These are phyloP conservation scores for Chalara sp. DNA, from an alignment of 2,329 filamentous ascomycete species.

Conservation along the genomic window DNA sequence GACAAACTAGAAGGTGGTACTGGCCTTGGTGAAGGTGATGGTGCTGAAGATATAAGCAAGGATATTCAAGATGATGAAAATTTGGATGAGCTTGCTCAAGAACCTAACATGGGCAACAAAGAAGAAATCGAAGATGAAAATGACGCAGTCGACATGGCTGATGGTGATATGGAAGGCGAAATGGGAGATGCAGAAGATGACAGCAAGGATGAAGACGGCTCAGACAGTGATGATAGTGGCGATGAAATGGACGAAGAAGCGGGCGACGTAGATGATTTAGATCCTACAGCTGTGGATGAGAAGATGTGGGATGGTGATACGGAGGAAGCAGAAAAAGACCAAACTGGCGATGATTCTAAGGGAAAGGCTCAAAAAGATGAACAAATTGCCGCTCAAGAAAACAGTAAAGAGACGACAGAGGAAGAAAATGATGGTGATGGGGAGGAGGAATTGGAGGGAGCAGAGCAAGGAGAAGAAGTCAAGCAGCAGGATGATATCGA, in stretches of 20 bases:
- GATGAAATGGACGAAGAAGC: conserved; percentile 85
- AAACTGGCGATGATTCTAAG: conserved; percentile 66
- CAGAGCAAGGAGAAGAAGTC: conserved; percentile 51
- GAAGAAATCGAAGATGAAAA: conserved; percentile 71
- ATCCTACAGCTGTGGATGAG: conserved; percentile 86
- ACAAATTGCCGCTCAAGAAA: conserved; percentile 38
- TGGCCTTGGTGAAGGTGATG: conserved; percentile 89
- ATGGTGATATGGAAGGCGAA: conserved; percentile 86
- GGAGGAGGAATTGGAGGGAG: conserved; percentile 53
- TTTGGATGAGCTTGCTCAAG: conserved; percentile 81
- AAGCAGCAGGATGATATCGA: conserved; percentile 49
- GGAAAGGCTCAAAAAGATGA: conserved; percentile 58
- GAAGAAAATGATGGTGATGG: conserved; percentile 43
- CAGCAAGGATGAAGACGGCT: conserved; percentile 55
- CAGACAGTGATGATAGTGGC: conserved; percentile 57
- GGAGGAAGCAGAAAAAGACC: conserved; percentile 73
- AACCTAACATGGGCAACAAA: conserved; percentile 55
- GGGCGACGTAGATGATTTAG: conserved; percentile 85
- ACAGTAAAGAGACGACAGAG: conserved; percentile 51
- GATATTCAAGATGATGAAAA: conserved; percentile 93
- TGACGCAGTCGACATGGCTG: conserved; percentile 86
- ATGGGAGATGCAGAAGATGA: conserved; percentile 61
- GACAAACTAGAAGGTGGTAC: conserved; percentile 87
- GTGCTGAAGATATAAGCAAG: conserved; percentile 95
- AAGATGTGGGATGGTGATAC: conserved; percentile 97